A percentile compares a stretch with the other conserved stretches of the same genome.
Evolutionary conservation across 2,329 filamentous ascomycete genomes (phyloP).

Genomic region (Aspergillus felis): DNA sequence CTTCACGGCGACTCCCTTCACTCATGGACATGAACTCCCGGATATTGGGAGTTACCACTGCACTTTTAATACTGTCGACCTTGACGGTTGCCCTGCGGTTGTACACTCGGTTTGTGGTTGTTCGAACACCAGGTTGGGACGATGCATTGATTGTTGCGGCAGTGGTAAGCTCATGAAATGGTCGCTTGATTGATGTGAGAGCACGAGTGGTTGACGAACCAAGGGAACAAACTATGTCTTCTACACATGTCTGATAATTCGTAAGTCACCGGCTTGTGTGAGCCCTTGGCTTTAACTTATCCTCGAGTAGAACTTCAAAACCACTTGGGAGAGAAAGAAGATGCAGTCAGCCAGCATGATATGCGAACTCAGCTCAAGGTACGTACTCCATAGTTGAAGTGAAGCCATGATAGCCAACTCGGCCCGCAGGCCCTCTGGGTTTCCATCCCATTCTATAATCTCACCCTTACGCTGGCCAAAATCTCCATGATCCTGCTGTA

Average conservation of each 20-base stretch:
- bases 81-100: constrained; percentile 21
- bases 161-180: constrained; percentile 11
- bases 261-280: background rate
- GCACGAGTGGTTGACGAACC: constrained; percentile 7
- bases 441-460: constrained; percentile 35
- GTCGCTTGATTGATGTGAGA: background rate
- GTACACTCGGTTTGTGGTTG: constrained; percentile 19
- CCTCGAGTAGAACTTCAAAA: constrained; percentile 15
- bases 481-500: constrained; percentile 30
- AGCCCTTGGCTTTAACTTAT: background rate
- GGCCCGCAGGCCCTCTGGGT: constrained; percentile 23
- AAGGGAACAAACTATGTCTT: constrained; percentile 1
- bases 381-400: background rate
- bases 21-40: constrained; percentile 15
- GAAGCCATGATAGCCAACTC: background rate
- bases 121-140: constrained; percentile 24
- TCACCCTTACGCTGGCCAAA: constrained; percentile 29
- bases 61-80: constrained; percentile 16
- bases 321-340: constrained; percentile 17
- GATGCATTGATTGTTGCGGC: constrained; percentile 22
- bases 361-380: constrained; percentile 20
- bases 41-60: constrained; percentile 15
- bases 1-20: background rate
- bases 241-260: constrained; percentile 11
- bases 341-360: constrained; percentile 1